Evolutionary conservation across 1,284 basidiomycete species (phyloP).

Genomic region (Trichosporon sp.): DNA sequence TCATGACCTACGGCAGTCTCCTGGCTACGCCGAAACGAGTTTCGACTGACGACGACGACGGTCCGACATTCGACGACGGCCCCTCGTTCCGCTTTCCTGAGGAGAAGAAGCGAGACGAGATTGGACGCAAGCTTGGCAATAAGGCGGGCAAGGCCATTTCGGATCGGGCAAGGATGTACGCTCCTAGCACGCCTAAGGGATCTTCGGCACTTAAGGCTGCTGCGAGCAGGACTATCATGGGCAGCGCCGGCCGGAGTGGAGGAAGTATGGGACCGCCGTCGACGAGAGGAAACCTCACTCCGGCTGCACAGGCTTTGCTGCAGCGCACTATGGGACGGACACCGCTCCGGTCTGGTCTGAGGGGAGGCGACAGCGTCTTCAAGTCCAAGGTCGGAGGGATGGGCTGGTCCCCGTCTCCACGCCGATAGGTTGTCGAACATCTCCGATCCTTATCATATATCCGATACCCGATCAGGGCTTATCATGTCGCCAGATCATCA

Average conservation of each 20-base stretch:
- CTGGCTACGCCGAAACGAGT: constrained; percentile 61
- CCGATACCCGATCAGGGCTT: too few species aligned
- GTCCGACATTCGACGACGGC: constrained; percentile 48
- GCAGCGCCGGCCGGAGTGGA: constrained; percentile 13
- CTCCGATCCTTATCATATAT: too few species aligned
- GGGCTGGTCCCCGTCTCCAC: constrained; percentile 13
- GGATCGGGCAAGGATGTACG: constrained; percentile 45
- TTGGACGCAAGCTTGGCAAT: constrained; percentile 70
- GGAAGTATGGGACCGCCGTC: constrained; percentile 64
- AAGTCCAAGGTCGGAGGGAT: constrained; percentile 1
- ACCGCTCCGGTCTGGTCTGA: constrained; percentile 63
- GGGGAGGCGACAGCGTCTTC: constrained; percentile 59
- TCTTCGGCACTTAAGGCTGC: constrained; percentile 32
- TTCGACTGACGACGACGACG: constrained; percentile 63
- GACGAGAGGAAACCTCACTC: constrained; percentile 61
- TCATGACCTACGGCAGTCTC: constrained; percentile 90
- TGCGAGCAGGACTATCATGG: constrained; percentile 34
- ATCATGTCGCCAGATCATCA: too few species aligned
- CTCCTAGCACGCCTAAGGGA: constrained; percentile 54
- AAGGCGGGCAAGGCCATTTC: constrained; percentile 47
- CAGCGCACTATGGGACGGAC: constrained; percentile 58
- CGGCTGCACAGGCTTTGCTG: constrained; percentile 68
- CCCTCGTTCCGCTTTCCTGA: constrained; percentile 66
- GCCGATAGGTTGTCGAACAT: too few species aligned
- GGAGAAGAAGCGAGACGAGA: constrained; percentile 64